These are phyloP conservation scores for Geotrichum fermentans DNA, from an alignment of 1,139 yeast genomes.

Conservation along the genomic window DNA sequence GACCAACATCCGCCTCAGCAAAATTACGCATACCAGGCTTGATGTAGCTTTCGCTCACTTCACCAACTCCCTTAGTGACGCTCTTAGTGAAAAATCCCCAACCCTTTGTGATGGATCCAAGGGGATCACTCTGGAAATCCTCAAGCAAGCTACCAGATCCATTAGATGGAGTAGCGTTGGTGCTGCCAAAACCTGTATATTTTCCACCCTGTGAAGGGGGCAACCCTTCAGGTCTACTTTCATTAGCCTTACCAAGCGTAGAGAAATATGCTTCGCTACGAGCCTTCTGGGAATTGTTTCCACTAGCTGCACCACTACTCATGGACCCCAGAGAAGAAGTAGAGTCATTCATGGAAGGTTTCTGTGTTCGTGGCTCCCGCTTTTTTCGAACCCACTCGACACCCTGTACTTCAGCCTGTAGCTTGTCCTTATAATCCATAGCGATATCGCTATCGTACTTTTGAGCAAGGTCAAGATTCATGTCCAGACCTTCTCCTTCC, in stretches of 20 bases:
- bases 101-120: conserved; percentile 83
- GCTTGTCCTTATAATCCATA: conserved; percentile 83
- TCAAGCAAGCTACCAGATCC: conserved; percentile 47
- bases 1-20: conserved; percentile 72
- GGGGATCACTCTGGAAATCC: conserved; percentile 76
- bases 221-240: conserved; percentile 64
- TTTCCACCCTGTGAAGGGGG: conserved; percentile 96
- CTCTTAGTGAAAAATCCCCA: conserved; percentile 89
- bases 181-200: conserved; percentile 84
- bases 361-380: conserved; percentile 43
- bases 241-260: conserved; percentile 66
- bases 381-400: conserved; percentile 63
- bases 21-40: conserved; percentile 82
- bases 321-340: conserved; percentile 21
- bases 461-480: conserved; percentile 55
- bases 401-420: conserved; percentile 73
- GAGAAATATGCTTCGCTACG: conserved; percentile 82
- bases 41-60: conserved; percentile 81
- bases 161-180: conserved; percentile 52
- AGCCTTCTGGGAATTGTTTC: conserved; percentile 45
- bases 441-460: conserved; percentile 89
- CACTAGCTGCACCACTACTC: conserved; percentile 13
- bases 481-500: conserved; percentile 65
- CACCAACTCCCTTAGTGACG: conserved; percentile 75
- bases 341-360: conserved; percentile 8